phyloP scores from a whole-genome alignment of 2,329 filamentous ascomycete species.

The Cercospora sp. region DNA sequence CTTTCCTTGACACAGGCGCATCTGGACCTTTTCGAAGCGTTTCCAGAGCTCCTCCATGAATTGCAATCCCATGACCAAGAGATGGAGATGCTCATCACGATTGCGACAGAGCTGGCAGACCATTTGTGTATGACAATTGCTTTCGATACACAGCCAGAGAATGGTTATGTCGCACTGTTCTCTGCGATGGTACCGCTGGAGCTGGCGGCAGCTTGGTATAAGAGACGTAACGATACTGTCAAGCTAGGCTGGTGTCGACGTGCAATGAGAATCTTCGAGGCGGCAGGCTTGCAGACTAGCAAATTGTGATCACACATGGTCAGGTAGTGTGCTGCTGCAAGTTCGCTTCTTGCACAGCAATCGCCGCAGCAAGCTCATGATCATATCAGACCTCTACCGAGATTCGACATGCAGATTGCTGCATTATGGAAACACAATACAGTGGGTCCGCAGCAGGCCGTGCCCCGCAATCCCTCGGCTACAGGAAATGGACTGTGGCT shows the following conservation, averaged over 20 bases:
- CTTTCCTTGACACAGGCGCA: constrained; percentile 6
- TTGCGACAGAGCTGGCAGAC: constrained; percentile 13
- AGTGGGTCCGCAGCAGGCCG: not conserved
- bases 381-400: not conserved
- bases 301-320: not conserved
- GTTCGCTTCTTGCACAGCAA: not conserved
- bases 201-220: constrained; percentile 16
- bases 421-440: not conserved
- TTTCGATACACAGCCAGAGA: constrained; percentile 14
- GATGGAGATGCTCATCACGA: not conserved
- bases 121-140: constrained; percentile 17
- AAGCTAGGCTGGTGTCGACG: constrained; percentile 17
- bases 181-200: constrained; percentile 12
- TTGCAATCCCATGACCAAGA: not conserved
- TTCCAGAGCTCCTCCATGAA: not conserved
- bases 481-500: not conserved
- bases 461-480: not conserved
- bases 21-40: constrained; percentile 15
- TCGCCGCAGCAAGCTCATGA: not conserved
- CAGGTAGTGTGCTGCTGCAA: not conserved
- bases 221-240: not conserved
- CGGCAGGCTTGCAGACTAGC: not conserved
- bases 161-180: constrained; percentile 15
- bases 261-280: constrained; percentile 1
- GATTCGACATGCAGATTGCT: not conserved